Evolutionary conservation across 2,329 filamentous ascomycete species (phyloP).

Genomic region (Trichoderma sp.): DNA sequence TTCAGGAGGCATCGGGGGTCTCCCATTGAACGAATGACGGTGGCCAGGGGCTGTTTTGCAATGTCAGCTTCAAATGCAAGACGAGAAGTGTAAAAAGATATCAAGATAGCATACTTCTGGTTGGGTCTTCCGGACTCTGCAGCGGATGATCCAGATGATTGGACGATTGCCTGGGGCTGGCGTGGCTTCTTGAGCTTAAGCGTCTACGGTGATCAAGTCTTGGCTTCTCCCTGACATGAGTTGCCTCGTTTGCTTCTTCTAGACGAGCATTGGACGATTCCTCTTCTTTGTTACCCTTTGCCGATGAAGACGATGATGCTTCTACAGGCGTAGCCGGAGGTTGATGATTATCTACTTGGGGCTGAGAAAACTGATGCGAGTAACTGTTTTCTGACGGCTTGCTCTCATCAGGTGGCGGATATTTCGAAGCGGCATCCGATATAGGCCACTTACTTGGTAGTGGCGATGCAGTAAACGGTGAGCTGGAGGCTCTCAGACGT

Average conservation of each 20-base stretch:
- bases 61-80: neutral
- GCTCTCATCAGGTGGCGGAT: constrained; percentile 2
- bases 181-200: constrained; percentile 26
- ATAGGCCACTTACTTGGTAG: neutral
- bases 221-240: constrained; percentile 6
- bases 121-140: constrained; percentile 8
- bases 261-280: neutral
- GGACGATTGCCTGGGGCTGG: constrained; percentile 27
- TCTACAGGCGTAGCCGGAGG: neutral
- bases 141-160: constrained; percentile 29
- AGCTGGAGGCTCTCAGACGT: constrained; percentile 1
- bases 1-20: neutral
- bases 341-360: neutral
- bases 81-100: neutral
- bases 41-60: neutral
- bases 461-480: constrained; percentile 16
- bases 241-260: neutral
- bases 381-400: constrained; percentile 3
- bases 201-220: neutral
- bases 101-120: neutral
- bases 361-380: constrained; percentile 3
- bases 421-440: neutral
- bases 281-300: neutral
- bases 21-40: constrained; percentile 2
- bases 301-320: neutral